These are phyloP conservation scores for Amanita thiersii DNA, from an alignment of 768 basidiomycete species.

Conservation along the genomic window DNA sequence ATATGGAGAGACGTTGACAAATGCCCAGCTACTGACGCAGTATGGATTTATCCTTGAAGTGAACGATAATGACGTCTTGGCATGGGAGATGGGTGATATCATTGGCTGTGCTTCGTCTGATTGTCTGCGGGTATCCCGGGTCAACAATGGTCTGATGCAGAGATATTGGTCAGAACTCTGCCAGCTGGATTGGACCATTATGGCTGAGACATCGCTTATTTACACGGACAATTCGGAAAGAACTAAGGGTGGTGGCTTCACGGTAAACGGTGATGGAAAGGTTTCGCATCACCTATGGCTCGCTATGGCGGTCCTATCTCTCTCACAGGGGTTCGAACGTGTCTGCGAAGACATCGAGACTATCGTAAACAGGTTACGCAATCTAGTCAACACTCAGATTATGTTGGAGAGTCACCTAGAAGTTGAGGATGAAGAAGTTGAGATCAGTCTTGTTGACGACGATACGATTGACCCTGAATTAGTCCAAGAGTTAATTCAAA, in stretches of 20 bases:
- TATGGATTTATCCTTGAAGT: slow-evolving; percentile 74
- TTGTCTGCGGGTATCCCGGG: background rate
- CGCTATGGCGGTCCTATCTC: slow-evolving; percentile 24
- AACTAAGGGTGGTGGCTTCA: slow-evolving; percentile 16
- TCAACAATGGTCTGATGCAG: background rate
- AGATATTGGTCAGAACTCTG: slow-evolving; percentile 2
- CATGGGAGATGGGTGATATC: slow-evolving; percentile 29
- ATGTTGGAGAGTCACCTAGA: slow-evolving; percentile 1
- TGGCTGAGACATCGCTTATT: slow-evolving; percentile 9
- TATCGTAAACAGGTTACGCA: background rate
- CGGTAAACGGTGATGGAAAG: slow-evolving; percentile 42
- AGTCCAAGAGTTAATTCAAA: slow-evolving; percentile 9
- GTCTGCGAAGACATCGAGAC: background rate
- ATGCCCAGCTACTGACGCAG: slow-evolving; percentile 55
- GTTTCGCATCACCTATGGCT: slow-evolving; percentile 45
- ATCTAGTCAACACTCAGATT: slow-evolving; percentile 1
- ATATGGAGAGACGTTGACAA: slow-evolving; percentile 59
- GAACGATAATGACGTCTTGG: slow-evolving; percentile 59
- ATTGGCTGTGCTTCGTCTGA: slow-evolving; percentile 11
- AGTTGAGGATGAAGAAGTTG: slow-evolving; percentile 1
- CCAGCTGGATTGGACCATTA: background rate
- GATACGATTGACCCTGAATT: slow-evolving; percentile 8
- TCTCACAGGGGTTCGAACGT: background rate
- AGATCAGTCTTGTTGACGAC: background rate
- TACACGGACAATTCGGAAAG: slow-evolving; percentile 12